A percentile compares a stretch with the other conserved stretches of the same genome.
Conservation (phyloP, 1,284 basidiomycete species). For the Sanguinoderma infundibulare region DNA sequence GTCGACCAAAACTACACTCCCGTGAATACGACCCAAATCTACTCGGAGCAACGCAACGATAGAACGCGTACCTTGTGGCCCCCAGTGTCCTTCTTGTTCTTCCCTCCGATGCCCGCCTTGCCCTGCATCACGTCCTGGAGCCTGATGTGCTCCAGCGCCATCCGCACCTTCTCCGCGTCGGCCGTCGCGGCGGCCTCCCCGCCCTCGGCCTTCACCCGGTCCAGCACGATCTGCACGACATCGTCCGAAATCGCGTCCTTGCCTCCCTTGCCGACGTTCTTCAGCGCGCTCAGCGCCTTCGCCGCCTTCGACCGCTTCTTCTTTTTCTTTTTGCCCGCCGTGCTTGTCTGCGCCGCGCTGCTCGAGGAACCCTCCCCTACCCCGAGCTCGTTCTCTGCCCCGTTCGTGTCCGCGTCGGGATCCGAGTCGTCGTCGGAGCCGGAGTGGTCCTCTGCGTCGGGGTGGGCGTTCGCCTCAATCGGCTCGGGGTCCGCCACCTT, state of each 20-base stretch:
- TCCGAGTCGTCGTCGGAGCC: constrained; percentile 42
- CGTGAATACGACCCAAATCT: constrained; percentile 4
- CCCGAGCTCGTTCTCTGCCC: constrained; percentile 28
- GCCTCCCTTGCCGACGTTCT: constrained; percentile 38
- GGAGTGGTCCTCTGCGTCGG: constrained; percentile 30
- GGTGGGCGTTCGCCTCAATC: constrained; percentile 28
- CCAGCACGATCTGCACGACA: constrained; percentile 61
- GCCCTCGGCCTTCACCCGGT: constrained; percentile 62
- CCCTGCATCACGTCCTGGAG: constrained; percentile 77
- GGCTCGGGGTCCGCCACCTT: constrained; percentile 45
- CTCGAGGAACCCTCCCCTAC: constrained; percentile 29
- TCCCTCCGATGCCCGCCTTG: constrained; percentile 69
- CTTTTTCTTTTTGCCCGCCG: constrained; percentile 70
- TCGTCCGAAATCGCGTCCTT: constrained; percentile 60
- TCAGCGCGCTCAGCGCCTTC: constrained; percentile 54
- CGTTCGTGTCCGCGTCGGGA: constrained; percentile 37
- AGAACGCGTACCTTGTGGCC: constrained; percentile 77
- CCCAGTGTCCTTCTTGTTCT: constrained; percentile 78
- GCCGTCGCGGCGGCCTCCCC: constrained; percentile 51
- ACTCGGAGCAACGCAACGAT: background rate
- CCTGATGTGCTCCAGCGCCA: constrained; percentile 69
- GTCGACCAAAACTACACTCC: constrained; percentile 87
- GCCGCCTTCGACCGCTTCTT: constrained; percentile 74
- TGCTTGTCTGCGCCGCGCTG: constrained; percentile 30
- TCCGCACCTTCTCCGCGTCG: constrained; percentile 61